Conservation (phyloP, 192 early-diverging fungal species). For the Gamsiella multidivaricata region DNA sequence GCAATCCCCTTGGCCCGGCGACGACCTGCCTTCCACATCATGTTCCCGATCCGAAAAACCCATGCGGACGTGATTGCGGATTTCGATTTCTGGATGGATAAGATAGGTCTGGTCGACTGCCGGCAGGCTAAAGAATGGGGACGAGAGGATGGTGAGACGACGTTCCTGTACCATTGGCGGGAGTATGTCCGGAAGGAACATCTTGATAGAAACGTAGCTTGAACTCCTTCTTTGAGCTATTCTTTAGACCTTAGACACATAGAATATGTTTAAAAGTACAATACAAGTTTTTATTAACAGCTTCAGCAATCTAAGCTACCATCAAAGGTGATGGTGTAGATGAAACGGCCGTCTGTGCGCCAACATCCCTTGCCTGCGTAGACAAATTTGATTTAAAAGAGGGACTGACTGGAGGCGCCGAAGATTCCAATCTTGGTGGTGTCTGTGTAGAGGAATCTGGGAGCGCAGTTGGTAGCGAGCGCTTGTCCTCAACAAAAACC, state of each 20-base stretch:
- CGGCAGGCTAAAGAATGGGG: slow-evolving; percentile 42
- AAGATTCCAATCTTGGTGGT: slow-evolving; percentile 5
- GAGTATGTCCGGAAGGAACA: slow-evolving; percentile 50
- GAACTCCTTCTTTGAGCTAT: too few species aligned
- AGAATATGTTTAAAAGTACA: slow-evolving; percentile 7
- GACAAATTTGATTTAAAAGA: background rate
- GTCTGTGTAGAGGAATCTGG: background rate
- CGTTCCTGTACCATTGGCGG: slow-evolving; percentile 51
- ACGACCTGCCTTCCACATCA: slow-evolving; percentile 59
- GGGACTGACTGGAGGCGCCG: background rate
- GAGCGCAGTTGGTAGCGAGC: background rate
- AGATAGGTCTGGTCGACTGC: slow-evolving; percentile 52
- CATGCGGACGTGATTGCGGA: slow-evolving; percentile 59
- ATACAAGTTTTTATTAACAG: background rate
- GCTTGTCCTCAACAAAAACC: slow-evolving; percentile 43
- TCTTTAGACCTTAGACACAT: too few species aligned
- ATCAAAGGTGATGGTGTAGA: slow-evolving; percentile 8
- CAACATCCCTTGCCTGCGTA: slow-evolving; percentile 1
- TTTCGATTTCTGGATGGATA: slow-evolving; percentile 61
- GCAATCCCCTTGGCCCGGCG: slow-evolving; percentile 3
- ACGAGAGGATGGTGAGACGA: slow-evolving; percentile 50
- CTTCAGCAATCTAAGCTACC: slow-evolving; percentile 19
- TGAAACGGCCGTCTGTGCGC: background rate
- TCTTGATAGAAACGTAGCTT: slow-evolving; percentile 7
- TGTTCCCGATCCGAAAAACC: slow-evolving; percentile 61